Conservation (phyloP, 192 early-diverging fungal species). For the Haplosporangium gracile region DNA sequence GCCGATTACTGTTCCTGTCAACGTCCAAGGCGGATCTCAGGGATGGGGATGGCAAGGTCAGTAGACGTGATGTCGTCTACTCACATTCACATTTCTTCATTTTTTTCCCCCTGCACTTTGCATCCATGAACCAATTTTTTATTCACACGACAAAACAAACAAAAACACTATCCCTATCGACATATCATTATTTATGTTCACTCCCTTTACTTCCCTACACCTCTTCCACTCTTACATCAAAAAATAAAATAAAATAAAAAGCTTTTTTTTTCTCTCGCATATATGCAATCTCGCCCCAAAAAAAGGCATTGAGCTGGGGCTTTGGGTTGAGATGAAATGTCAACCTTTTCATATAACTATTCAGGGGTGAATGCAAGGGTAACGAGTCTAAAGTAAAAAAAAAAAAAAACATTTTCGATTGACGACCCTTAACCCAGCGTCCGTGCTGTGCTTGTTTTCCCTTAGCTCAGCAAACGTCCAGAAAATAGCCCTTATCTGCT, state of each 20-base stretch:
- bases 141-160: not conserved
- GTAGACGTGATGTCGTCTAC: not conserved
- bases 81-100: not conserved
- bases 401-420: too few relatives aligned
- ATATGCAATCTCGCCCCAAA: too few relatives aligned
- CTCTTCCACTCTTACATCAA: not conserved
- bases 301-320: too few relatives aligned
- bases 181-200: constrained; percentile 8
- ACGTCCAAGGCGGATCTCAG: constrained; percentile 11
- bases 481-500: too few relatives aligned
- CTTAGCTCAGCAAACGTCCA: too few relatives aligned
- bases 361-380: too few relatives aligned
- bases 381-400: too few relatives aligned
- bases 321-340: too few relatives aligned
- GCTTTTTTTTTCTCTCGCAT: not conserved
- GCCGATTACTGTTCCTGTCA: not conserved
- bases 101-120: not conserved
- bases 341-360: too few relatives aligned
- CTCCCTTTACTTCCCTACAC: not conserved
- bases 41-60: constrained; percentile 42
- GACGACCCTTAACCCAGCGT: too few relatives aligned
- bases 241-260: not conserved
- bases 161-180: not conserved
- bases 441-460: too few relatives aligned
- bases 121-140: not conserved